These are phyloP conservation scores for Theobroma cacao DNA, from an alignment of 345 rosid species.

Conservation along the genomic window DNA sequence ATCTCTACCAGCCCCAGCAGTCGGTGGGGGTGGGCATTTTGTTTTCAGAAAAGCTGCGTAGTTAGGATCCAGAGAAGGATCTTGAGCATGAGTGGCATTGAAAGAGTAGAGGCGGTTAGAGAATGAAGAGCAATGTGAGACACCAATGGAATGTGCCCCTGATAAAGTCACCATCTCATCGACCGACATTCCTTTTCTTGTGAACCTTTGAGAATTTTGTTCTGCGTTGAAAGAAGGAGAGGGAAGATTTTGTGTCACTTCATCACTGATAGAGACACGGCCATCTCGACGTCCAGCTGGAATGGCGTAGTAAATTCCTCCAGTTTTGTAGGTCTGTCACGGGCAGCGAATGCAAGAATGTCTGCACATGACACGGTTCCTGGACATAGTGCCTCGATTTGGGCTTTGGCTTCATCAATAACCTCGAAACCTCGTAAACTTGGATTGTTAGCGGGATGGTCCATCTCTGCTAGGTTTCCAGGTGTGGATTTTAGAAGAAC, in stretches of 20 bases:
- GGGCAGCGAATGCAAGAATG: constrained; percentile 45
- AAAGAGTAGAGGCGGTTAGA: constrained; percentile 33
- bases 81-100: constrained; percentile 34
- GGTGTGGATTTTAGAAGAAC: constrained; percentile 33
- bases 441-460: constrained; percentile 33
- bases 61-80: constrained; percentile 30
- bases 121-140: constrained; percentile 40
- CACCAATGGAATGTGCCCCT: constrained; percentile 48
- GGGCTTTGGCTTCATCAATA: constrained; percentile 37
- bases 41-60: constrained; percentile 36
- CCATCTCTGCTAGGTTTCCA: constrained; percentile 30
- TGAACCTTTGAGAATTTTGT: constrained; percentile 27
- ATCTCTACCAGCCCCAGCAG: not conserved
- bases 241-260: constrained; percentile 31
- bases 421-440: constrained; percentile 48
- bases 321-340: constrained; percentile 31
- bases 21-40: constrained; percentile 29
- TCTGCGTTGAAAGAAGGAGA: constrained; percentile 21
- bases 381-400: constrained; percentile 37
- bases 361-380: constrained; percentile 48
- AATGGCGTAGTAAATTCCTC: constrained; percentile 30
- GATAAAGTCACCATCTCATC: constrained; percentile 56
- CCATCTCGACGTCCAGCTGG: constrained; percentile 48
- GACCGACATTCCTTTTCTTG: constrained; percentile 29
- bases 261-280: constrained; percentile 24